Conservation (phyloP, 2,329 filamentous ascomycete species). For the Blumeria graminis region DNA sequence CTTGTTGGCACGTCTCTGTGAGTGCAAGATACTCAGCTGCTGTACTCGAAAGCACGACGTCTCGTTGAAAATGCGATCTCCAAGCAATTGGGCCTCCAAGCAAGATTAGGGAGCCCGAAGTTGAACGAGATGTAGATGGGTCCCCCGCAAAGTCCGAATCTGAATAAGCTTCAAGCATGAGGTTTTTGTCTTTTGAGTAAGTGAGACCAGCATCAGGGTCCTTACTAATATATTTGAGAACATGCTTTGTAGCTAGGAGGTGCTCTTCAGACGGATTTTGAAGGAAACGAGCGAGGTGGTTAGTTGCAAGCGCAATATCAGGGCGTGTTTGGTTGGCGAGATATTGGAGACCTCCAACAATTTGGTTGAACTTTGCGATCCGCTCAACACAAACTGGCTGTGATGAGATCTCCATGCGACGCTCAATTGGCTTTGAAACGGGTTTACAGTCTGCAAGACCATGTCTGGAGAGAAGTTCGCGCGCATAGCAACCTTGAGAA, state of each 20-base stretch:
- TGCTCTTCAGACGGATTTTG: neutral
- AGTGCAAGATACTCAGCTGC: conserved; percentile 1
- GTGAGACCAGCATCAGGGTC: neutral
- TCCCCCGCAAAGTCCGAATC: neutral
- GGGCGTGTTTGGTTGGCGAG: neutral
- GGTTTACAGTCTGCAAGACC: neutral
- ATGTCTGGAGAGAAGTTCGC: neutral
- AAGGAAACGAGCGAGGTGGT: neutral
- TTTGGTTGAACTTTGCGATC: neutral
- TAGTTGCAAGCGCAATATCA: neutral
- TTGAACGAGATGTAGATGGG: neutral
- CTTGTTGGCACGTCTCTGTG: conserved; percentile 1
- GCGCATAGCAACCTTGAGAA: neutral
- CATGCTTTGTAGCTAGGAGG: neutral
- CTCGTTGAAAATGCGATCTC: neutral
- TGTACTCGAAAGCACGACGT: neutral
- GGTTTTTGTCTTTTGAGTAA: neutral
- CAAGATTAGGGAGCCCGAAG: neutral
- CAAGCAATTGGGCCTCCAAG: neutral
- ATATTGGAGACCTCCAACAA: neutral
- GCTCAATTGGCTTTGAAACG: neutral
- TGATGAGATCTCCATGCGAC: neutral
- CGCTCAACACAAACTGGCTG: neutral
- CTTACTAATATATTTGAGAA: neutral
- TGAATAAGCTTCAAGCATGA: neutral